Percentiles rank a stretch among this genome's conserved stretches.
Conservation (phyloP, 176 grass and related monocot species). For the Phyllostachys edulis region DNA sequence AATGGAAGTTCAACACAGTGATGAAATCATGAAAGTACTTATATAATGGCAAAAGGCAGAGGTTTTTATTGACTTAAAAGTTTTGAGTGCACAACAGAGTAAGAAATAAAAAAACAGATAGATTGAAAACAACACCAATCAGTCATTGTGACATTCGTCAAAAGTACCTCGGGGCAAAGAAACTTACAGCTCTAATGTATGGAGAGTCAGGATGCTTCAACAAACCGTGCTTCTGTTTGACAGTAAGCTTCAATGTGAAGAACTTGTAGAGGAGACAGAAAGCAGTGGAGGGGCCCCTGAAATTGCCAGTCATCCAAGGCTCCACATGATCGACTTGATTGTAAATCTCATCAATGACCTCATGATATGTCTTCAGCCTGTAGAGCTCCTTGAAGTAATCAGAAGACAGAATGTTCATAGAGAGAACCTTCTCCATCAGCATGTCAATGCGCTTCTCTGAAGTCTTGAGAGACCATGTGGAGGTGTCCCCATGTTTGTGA, state of each 20-base stretch:
- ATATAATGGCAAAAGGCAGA: background rate
- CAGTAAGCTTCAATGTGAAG: slow-evolving; percentile 92
- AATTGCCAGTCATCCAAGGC: slow-evolving; percentile 97
- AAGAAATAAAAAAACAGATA: background rate
- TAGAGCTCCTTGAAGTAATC: slow-evolving; percentile 96
- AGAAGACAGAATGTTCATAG: slow-evolving; percentile 93
- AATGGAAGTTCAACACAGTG: too few relatives aligned
- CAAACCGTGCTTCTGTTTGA: slow-evolving; percentile 94
- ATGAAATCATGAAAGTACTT: too few relatives aligned
- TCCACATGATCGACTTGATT: slow-evolving; percentile 87
- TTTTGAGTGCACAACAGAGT: background rate
- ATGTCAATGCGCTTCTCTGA: slow-evolving; percentile 76
- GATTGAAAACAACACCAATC: background rate
- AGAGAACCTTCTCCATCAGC: slow-evolving; percentile 86
- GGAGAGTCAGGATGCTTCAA: slow-evolving; percentile 96
- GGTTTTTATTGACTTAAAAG: background rate
- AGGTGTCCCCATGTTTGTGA: too few relatives aligned
- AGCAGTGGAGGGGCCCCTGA: slow-evolving; percentile 81
- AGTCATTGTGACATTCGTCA: slow-evolving; percentile 35
- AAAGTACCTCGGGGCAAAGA: background rate
- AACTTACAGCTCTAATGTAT: slow-evolving; percentile 95
- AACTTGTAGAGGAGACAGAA: slow-evolving; percentile 97
- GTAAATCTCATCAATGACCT: slow-evolving; percentile 93
- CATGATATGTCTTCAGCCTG: slow-evolving; percentile 84
- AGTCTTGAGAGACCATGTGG: too few relatives aligned